These are phyloP conservation scores for Chenopodium suecicum DNA, from an alignment of 148 eudicot species.

Conservation along the genomic window DNA sequence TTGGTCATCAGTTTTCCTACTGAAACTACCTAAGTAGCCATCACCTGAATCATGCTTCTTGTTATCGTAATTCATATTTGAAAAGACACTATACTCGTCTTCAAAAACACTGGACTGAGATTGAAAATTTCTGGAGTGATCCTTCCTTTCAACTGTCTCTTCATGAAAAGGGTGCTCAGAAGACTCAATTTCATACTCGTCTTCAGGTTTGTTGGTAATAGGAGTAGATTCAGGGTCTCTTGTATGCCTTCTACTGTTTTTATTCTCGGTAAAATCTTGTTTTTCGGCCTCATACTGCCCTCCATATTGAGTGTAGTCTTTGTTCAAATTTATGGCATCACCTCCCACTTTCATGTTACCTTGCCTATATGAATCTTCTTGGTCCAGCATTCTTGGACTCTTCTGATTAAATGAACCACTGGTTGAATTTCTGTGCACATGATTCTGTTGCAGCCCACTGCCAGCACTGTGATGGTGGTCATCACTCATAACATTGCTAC, in stretches of 20 bases:
- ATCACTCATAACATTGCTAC: conserved; percentile 34
- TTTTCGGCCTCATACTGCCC: conserved; percentile 13
- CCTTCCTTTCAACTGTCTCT: conserved; percentile 23
- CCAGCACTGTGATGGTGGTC: conserved; percentile 19
- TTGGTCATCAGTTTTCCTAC: conserved; percentile 12
- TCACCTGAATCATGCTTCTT: conserved; percentile 18
- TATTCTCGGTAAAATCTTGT: conserved; percentile 22
- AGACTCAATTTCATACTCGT: conserved; percentile 31
- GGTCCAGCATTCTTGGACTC: conserved; percentile 28
- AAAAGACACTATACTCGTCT: conserved; percentile 26
- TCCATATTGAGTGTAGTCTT: conserved; percentile 27
- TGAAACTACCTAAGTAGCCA: conserved; percentile 16
- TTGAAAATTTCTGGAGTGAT: conserved; percentile 12
- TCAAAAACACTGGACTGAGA: conserved; percentile 22
- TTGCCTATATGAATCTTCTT: conserved; percentile 25
- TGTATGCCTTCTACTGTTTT: conserved; percentile 28
- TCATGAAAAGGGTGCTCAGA: conserved; percentile 40
- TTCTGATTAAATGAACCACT: conserved; percentile 33
- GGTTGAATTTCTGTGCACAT: conserved; percentile 22
- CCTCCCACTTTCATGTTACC: conserved; percentile 22
- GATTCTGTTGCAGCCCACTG: conserved; percentile 27
- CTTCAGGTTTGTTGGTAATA: conserved; percentile 31
- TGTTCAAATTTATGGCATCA: conserved; percentile 23
- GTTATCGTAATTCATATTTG: conserved; percentile 17
- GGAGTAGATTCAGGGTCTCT: conserved; percentile 34